Evolutionary conservation across 371 early-diverging fungal species (phyloP).

Genomic region (Parasitella parasitica): DNA sequence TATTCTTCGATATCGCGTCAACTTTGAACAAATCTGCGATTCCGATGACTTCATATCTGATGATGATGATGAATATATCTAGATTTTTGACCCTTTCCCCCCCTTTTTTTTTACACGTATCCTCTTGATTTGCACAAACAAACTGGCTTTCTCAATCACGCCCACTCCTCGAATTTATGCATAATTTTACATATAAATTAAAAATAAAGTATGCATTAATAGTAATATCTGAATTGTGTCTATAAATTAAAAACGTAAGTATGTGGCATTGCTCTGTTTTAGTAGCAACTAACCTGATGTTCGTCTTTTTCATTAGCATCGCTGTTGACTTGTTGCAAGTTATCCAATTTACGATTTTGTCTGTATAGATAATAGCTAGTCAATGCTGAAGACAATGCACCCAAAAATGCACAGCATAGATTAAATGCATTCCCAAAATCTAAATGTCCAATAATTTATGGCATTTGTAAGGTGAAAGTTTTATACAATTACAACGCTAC

Average conservation of each 20-base stretch:
- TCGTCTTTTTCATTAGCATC: neutral
- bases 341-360: constrained; percentile 7
- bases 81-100: neutral
- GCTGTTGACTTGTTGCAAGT: neutral
- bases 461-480: neutral
- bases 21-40: constrained; percentile 67
- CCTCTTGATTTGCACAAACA: neutral
- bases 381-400: constrained; percentile 5
- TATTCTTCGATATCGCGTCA: constrained; percentile 93
- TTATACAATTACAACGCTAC: neutral
- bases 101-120: neutral
- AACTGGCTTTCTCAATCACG: neutral
- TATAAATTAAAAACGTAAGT: neutral
- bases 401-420: constrained; percentile 8
- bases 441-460: neutral
- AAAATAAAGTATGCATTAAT: constrained; percentile 1
- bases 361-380: constrained; percentile 26
- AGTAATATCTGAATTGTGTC: constrained; percentile 10
- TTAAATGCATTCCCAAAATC: constrained; percentile 29
- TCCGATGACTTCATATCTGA: constrained; percentile 48
- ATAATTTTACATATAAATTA: neutral
- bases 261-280: neutral
- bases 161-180: neutral
- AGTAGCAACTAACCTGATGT: neutral
- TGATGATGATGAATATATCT: constrained; percentile 29